Conservation (phyloP, 345 rosid genomes). For the Moricandia arvensis region DNA sequence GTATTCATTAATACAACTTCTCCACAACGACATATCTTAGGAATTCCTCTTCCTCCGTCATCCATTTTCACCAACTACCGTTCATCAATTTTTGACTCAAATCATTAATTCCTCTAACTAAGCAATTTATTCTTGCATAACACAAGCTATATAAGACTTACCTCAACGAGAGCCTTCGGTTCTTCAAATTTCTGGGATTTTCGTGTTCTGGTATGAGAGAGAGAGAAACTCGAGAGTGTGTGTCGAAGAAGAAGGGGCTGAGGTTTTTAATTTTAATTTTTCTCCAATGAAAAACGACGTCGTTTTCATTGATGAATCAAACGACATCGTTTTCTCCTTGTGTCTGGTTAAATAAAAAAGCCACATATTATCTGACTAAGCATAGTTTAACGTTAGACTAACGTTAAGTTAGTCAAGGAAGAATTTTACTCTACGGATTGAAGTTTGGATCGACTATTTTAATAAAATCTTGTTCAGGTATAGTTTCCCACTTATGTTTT, state of each 20-base stretch:
- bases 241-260: background rate
- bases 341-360: background rate
- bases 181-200: background rate
- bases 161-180: background rate
- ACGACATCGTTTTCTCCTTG: too few species aligned
- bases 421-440: too few species aligned
- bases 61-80: background rate
- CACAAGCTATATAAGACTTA: background rate
- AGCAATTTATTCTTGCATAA: background rate
- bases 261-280: too few species aligned
- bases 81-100: background rate
- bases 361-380: background rate
- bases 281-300: background rate
- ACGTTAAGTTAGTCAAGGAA: too few species aligned
- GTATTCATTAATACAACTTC: background rate
- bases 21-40: background rate
- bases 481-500: too few species aligned
- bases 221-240: background rate
- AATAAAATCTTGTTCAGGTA: too few species aligned
- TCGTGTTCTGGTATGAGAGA: background rate
- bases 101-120: background rate
- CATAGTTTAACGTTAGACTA: too few species aligned
- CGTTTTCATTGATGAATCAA: background rate
- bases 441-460: too few species aligned
- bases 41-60: background rate